A percentile compares a stretch with the other conserved stretches of the same genome.
Evolutionary conservation across 2,329 filamentous ascomycete genomes (phyloP).

Genomic region (Gnomoniopsis smithogilvyi): DNA sequence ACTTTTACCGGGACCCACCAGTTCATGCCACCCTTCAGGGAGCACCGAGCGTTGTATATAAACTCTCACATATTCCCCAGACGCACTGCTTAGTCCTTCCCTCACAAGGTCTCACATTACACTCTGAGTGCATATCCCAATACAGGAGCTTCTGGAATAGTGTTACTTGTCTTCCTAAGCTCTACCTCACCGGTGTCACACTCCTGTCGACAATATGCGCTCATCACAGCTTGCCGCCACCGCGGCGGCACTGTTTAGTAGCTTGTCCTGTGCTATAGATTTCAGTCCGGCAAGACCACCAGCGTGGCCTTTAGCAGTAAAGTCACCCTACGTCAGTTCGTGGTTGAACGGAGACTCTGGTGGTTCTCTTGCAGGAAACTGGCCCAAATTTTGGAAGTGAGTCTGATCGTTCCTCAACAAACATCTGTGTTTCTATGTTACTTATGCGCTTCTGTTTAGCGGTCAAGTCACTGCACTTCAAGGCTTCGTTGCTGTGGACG

Average conservation of each 20-base stretch:
- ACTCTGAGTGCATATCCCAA: neutral
- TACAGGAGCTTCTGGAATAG: neutral
- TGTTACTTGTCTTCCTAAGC: neutral
- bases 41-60: conserved; percentile 5
- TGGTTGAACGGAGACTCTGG: conserved; percentile 64
- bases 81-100: neutral
- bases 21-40: conserved; percentile 1
- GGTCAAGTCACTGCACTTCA: conserved; percentile 61
- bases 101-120: neutral
- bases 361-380: conserved; percentile 65
- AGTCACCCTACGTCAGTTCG: conserved; percentile 70
- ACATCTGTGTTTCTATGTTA: neutral
- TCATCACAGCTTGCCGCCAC: conserved; percentile 17
- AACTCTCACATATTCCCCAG: neutral
- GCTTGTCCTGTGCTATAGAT: conserved; percentile 41
- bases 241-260: conserved; percentile 26
- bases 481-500: conserved; percentile 68
- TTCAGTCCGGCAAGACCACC: conserved; percentile 65
- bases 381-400: conserved; percentile 68
- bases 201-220: conserved; percentile 9
- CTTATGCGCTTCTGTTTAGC: conserved; percentile 31
- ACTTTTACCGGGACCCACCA: neutral
- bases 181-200: neutral
- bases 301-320: conserved; percentile 69
- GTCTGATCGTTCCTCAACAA: conserved; percentile 24